phyloP scores from a whole-genome alignment of 257 asterid species.

The Verbena officinalis region DNA sequence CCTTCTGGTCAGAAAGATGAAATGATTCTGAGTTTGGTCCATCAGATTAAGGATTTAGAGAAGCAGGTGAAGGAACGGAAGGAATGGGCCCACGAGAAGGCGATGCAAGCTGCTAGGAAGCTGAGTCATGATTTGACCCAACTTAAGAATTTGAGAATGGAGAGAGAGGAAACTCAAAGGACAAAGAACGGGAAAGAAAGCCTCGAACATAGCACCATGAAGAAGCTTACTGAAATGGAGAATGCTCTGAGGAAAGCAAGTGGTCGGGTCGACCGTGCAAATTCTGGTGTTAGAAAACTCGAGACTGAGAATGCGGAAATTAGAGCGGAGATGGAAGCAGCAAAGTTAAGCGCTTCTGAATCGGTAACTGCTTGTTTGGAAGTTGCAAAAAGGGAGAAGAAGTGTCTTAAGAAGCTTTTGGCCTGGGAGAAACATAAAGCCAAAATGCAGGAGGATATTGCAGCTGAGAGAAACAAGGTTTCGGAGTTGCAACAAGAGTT shows the following conservation, averaged over 20 bases:
- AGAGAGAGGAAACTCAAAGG: slow-evolving; percentile 81
- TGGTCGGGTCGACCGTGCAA: slow-evolving; percentile 81
- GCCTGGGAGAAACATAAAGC: slow-evolving; percentile 88
- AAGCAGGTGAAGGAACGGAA: slow-evolving; percentile 84
- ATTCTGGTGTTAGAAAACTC: slow-evolving; percentile 76
- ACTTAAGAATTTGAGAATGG: slow-evolving; percentile 81
- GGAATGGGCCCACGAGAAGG: slow-evolving; percentile 97
- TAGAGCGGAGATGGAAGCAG: slow-evolving; percentile 94
- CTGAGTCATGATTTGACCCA: slow-evolving; percentile 86
- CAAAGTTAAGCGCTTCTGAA: slow-evolving; percentile 87
- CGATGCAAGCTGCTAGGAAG: slow-evolving; percentile 97
- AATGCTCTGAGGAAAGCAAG: slow-evolving; percentile 78
- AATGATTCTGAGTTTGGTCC: slow-evolving; percentile 68
- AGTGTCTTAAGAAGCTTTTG: slow-evolving; percentile 69
- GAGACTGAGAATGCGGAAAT: slow-evolving; percentile 88
- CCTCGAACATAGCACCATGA: slow-evolving; percentile 65
- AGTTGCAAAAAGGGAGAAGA: slow-evolving; percentile 90
- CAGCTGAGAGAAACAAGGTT: slow-evolving; percentile 63
- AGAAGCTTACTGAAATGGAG: slow-evolving; percentile 83
- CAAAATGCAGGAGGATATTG: slow-evolving; percentile 88
- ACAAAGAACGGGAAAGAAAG: slow-evolving; percentile 73
- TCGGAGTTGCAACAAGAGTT: slow-evolving; percentile 61
- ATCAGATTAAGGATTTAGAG: slow-evolving; percentile 85
- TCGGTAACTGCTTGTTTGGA: slow-evolving; percentile 70
- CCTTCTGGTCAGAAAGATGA: slow-evolving; percentile 81